Conservation (phyloP, 2,329 filamentous ascomycete genomes). For the Aspergillus aculeatus region DNA sequence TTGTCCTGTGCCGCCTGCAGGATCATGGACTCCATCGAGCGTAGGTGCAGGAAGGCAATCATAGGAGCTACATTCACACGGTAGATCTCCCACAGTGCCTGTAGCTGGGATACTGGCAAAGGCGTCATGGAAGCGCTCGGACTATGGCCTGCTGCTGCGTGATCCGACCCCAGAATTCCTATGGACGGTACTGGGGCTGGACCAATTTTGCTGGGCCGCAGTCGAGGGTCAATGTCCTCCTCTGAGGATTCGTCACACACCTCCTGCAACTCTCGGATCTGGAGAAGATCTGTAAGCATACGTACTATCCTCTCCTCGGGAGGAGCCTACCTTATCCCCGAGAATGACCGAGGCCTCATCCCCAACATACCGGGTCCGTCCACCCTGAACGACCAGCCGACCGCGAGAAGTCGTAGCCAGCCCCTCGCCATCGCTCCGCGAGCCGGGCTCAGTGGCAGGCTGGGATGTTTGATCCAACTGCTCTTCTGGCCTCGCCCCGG, state of each 20-base stretch:
- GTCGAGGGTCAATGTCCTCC: not conserved
- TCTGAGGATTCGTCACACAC: constrained; percentile 5
- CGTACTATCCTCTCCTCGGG: not conserved
- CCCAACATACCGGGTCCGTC: constrained; percentile 17
- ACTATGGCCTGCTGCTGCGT: not conserved
- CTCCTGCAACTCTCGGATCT: constrained; percentile 15
- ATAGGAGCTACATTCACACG: constrained; percentile 22
- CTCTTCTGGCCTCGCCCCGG: not conserved
- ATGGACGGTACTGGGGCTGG: not conserved
- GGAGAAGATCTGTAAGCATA: not conserved
- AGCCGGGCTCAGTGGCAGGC: not conserved
- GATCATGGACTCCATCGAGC: constrained; percentile 8
- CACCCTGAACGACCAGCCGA: constrained; percentile 4
- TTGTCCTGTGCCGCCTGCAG: not conserved
- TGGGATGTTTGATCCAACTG: not conserved
- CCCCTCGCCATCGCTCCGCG: not conserved
- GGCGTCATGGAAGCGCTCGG: not conserved
- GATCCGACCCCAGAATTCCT: not conserved
- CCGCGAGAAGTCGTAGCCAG: not conserved
- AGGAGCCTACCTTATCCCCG: constrained; percentile 14
- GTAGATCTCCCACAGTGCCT: constrained; percentile 19
- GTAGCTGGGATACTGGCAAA: constrained; percentile 4
- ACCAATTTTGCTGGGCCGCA: not conserved
- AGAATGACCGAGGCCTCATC: constrained; percentile 20
- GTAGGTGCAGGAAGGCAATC: constrained; percentile 19